These are phyloP conservation scores for Colletotrichum noveboracense DNA, from an alignment of 2,329 filamentous ascomycete species.

Conservation along the genomic window DNA sequence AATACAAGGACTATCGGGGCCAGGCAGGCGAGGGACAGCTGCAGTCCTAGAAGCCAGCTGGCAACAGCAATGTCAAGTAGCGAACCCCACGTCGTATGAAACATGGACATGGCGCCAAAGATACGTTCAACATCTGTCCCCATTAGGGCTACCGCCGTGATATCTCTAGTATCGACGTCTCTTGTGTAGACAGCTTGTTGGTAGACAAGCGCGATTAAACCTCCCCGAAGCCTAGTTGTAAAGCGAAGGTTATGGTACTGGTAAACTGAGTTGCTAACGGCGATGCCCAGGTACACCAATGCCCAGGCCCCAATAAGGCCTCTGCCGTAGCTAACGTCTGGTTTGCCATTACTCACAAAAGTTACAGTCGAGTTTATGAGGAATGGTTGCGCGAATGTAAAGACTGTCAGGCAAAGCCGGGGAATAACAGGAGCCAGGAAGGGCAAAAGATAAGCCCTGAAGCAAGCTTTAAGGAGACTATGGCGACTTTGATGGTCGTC, in stretches of 20 bases:
- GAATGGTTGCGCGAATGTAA: constrained; percentile 35
- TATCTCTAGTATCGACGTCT: constrained; percentile 27
- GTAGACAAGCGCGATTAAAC: constrained; percentile 29
- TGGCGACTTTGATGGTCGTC: constrained; percentile 21
- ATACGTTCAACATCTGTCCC: constrained; percentile 38
- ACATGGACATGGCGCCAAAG: constrained; percentile 16
- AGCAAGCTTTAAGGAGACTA: constrained; percentile 20
- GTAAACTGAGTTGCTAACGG: constrained; percentile 28
- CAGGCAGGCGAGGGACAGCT: constrained; percentile 30
- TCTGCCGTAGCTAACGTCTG: constrained; percentile 25
- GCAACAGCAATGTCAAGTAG: constrained; percentile 32
- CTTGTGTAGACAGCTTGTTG: constrained; percentile 24
- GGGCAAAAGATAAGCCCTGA: constrained; percentile 18
- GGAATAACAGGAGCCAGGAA: constrained; percentile 27
- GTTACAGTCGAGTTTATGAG: constrained; percentile 30
- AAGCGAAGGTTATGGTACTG: constrained; percentile 29
- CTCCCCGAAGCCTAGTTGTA: constrained; percentile 26
- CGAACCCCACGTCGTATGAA: constrained; percentile 34
- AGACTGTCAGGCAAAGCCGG: constrained; percentile 28
- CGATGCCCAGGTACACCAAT: constrained; percentile 36
- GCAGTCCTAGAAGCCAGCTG: constrained; percentile 31
- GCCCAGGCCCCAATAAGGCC: constrained; percentile 34
- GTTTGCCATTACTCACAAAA: constrained; percentile 18
- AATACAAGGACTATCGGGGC: constrained; percentile 29
- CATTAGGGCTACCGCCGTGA: constrained; percentile 35